These are phyloP conservation scores for Saitozyma sp. DNA, from an alignment of 768 basidiomycete genomes.

Conservation along the genomic window DNA sequence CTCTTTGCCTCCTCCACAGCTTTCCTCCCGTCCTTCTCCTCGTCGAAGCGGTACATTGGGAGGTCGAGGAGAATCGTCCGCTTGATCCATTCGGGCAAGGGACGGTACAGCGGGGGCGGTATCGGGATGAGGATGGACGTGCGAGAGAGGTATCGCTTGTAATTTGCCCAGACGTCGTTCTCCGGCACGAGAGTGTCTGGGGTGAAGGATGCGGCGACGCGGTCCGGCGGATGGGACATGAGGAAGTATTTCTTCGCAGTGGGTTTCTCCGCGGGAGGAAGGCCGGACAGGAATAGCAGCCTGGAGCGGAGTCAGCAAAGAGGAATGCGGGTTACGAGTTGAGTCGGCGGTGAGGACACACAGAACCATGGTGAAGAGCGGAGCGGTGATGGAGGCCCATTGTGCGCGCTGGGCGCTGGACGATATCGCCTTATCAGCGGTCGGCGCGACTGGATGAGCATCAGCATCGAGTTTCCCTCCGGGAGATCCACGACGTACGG, in stretches of 20 bases:
- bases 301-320: constrained; percentile 5
- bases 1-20: constrained; percentile 52
- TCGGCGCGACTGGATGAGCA: constrained; percentile 59
- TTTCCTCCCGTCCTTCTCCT: constrained; percentile 57
- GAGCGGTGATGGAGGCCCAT: constrained; percentile 63
- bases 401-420: constrained; percentile 60
- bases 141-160: constrained; percentile 60
- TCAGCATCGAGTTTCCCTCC: too few relatives aligned
- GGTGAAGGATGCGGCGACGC: not conserved
- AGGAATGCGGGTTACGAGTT: not conserved
- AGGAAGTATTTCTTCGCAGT: constrained; percentile 64
- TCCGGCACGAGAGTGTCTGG: constrained; percentile 4
- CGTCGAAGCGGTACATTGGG: constrained; percentile 64
- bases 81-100: constrained; percentile 61
- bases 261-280: constrained; percentile 71
- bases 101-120: constrained; percentile 61
- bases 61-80: constrained; percentile 63
- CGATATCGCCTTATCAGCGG: constrained; percentile 57
- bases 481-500: constrained; percentile 19
- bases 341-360: constrained; percentile 47
- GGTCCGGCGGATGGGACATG: constrained; percentile 53
- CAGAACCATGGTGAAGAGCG: constrained; percentile 65
- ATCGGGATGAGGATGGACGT: constrained; percentile 67
- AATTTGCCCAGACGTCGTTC: constrained; percentile 50
- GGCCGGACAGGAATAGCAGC: constrained; percentile 65